Evolutionary conservation across 768 basidiomycete genomes (phyloP), one percentile per base, ranked within the genome.

Genomic region (Lactarius trivialis): DNA sequence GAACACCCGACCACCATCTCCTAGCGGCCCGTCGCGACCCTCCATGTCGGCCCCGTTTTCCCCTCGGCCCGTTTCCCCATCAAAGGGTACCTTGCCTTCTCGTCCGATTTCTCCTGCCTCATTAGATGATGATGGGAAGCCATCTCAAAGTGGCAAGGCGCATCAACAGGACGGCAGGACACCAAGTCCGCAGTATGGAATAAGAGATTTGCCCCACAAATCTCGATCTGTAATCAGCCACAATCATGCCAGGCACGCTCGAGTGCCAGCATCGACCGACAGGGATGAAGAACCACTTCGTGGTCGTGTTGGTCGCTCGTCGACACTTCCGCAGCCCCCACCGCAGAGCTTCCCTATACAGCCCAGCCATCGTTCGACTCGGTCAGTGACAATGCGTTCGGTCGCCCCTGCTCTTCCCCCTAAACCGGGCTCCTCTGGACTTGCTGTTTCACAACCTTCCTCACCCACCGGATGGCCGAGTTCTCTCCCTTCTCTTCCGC

Each of bases 151-250:
- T 39, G 58, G 62, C 28, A 63, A 59, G 30, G 19, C 37, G 19
- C 33, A 24, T 43, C 48, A 64, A 43, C 50, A 43, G 14, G 63
- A 55, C 21, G 37, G 26, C 39, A 19, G 30, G 55, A n/a, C 56
- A 50, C 66, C 61, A 56, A 64, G 65, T 24, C 68, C 65, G 26
- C 65, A 66, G 33, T 69, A 69, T 28, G 67, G 67, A 32, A 68
- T 69, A 30, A 55, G 60, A 28, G 63, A 67, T 56, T 59, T 69
- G 37, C 70, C 67, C 30, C 45, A 49, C 33, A 59, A 58, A 43
- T 68, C 63, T 30, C 64, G 64, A 15, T 65, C 66, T 21, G 58
- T 36, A 55, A 60, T 66, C 28, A 52, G 26, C 39, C 66, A 52
- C 21, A 65, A 65, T 41, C 53, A 56, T 11, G 57, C 64, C 7